A percentile compares a stretch with the other conserved stretches of the same genome.
Evolutionary conservation across 345 rosid genomes (phyloP).

Genomic region (Eutrema japonicum): DNA sequence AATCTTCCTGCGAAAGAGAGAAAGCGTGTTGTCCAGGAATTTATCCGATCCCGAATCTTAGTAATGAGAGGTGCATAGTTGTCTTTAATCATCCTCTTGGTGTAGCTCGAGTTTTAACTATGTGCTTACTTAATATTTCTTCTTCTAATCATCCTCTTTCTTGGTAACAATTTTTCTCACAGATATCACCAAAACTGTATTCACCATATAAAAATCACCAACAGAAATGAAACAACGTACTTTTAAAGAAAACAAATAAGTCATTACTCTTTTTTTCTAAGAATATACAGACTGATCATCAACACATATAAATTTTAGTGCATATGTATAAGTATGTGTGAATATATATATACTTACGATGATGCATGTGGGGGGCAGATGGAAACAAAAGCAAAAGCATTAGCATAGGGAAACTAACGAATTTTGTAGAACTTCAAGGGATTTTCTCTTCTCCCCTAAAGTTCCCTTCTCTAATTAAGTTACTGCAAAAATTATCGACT

Average conservation of each 20-base stretch:
- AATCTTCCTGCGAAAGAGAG: too few relatives aligned
- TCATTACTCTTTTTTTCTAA: background rate
- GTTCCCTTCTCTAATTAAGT: constrained; percentile 15
- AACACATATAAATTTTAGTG: constrained; percentile 3
- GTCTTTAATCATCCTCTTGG: too few relatives aligned
- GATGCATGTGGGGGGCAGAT: constrained; percentile 71
- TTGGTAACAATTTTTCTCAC: background rate
- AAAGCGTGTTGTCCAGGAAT: too few relatives aligned
- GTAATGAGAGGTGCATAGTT: too few relatives aligned
- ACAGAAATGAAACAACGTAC: background rate
- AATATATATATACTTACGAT: constrained; percentile 28
- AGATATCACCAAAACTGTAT: constrained; percentile 6
- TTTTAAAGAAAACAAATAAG: too few relatives aligned
- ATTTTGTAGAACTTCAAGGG: constrained; percentile 90
- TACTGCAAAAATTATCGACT: background rate
- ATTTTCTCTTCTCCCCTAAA: constrained; percentile 59
- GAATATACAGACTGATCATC: background rate
- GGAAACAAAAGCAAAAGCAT: constrained; percentile 47
- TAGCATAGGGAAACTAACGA: constrained; percentile 65
- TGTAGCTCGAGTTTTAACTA: too few relatives aligned
- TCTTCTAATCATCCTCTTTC: constrained; percentile 4
- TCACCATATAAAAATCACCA: background rate
- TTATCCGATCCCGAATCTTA: too few relatives aligned
- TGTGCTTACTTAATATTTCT: too few relatives aligned
- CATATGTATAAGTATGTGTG: constrained; percentile 10